These are phyloP conservation scores for Populus davidiana DNA, from an alignment of 345 rosid genomes.

Conservation along the genomic window DNA sequence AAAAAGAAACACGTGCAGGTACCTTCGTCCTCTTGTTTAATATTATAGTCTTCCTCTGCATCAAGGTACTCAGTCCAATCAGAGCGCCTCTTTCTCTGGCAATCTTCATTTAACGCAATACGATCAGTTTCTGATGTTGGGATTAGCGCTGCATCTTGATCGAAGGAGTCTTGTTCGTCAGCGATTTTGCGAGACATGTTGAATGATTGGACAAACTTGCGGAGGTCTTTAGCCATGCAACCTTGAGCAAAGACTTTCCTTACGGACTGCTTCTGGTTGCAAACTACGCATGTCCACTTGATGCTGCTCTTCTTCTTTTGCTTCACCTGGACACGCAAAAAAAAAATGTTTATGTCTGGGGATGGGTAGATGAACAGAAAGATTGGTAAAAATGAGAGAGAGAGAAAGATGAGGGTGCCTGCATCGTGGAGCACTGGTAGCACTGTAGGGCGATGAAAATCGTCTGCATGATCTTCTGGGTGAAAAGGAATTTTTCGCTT, in stretches of 20 bases:
- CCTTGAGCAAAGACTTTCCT: constrained; percentile 63
- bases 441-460: constrained; percentile 73
- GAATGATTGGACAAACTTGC: constrained; percentile 66
- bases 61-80: constrained; percentile 69
- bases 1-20: too few species aligned
- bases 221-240: constrained; percentile 68
- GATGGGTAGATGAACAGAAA: neutral
- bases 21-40: constrained; percentile 15
- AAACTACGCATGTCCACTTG: constrained; percentile 80
- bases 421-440: constrained; percentile 85
- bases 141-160: neutral
- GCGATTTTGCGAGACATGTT: constrained; percentile 61
- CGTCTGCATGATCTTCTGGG: constrained; percentile 26
- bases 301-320: constrained; percentile 65
- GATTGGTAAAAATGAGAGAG: neutral
- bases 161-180: constrained; percentile 8
- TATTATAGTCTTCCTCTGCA: constrained; percentile 10
- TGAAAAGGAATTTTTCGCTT: neutral
- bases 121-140: neutral
- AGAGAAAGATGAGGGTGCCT: constrained; percentile 33
- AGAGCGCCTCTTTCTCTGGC: constrained; percentile 38
- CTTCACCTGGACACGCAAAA: constrained; percentile 55
- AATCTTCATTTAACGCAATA: neutral
- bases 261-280: constrained; percentile 81
- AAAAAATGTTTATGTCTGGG: neutral